Base-by-base conservation (phyloP, 2,329 filamentous ascomycete species). In the Penicillium sp. region DNA sequence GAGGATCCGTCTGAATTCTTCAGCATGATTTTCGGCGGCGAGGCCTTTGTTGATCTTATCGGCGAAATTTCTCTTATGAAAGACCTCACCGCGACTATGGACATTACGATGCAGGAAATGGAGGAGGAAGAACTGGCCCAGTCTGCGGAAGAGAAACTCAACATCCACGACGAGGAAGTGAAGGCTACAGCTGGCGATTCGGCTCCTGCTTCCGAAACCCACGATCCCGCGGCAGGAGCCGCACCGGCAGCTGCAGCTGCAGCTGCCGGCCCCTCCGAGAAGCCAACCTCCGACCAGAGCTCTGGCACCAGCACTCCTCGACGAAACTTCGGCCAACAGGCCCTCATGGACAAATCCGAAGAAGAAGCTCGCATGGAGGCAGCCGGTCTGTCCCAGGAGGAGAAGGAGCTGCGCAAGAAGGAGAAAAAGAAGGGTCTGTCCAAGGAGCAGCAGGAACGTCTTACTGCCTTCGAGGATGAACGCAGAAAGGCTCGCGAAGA, bases 31-130 rank as follows among this genome's bases (percentile, higher is more conserved):
- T 99, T 99, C 72, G 94, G 94, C 67, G 94, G 94, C 60, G 93
- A 97, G 69, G 92, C 93, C 13, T 99, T 99, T 71, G 82, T 89
- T 60, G 93, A 99, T 80, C 91, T 94, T 82, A 97, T 99, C 71
- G 94, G 94, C 66, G 94, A 99, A 82, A 96, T 99, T 67, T 94
- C 91, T 50, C 86, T 99, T 57, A 97, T 99, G 90, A 97, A 97
- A 80, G 94, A 99, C 71, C 83, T 99, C 54, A 97, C 93, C 19
- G 91, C 92, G 70, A 96, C 93, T 45, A 97, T 99, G 93, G 94
- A 99, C 70, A 97, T 99, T 66, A 93, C 91, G 21, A 93, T 92
- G 87, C 83, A 90, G 56, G 87, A 87, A 60, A 86, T 86, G 74
- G 90, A 91, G 68, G 88, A 89, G 65, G 86, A 88, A 61, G 86